phyloP scores from a whole-genome alignment of 129 eudicot genomes.

The Deinandra increscens region DNA sequence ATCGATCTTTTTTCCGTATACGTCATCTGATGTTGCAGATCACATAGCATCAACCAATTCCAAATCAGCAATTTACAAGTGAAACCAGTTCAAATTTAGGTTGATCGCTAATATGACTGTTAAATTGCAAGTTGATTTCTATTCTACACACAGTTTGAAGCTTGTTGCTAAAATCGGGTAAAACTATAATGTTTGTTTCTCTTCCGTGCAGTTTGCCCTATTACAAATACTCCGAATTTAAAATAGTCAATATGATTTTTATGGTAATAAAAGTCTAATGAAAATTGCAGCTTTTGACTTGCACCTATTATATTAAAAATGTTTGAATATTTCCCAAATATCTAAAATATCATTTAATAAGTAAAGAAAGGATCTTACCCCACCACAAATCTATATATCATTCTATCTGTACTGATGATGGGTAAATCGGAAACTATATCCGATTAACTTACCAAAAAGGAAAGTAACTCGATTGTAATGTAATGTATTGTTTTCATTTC shows the following conservation, averaged over 20 bases:
- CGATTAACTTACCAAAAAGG: not conserved
- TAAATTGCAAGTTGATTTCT: not conserved
- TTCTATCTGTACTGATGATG: not conserved
- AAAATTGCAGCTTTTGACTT: slow-evolving; percentile 7
- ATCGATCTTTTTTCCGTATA: no score
- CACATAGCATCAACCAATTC: not conserved
- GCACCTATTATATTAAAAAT: not conserved
- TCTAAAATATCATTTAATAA: not conserved
- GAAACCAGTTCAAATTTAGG: not conserved
- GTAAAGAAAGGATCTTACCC: not conserved
- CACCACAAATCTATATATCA: not conserved
- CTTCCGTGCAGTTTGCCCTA: not conserved
- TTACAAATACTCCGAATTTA: no score
- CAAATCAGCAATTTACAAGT: not conserved
- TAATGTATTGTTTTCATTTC: not conserved
- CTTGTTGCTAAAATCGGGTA: not conserved
- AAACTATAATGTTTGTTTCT: not conserved
- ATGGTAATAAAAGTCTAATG: not conserved
- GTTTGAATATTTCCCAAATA: not conserved
- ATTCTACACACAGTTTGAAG: not conserved
- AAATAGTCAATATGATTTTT: not conserved
- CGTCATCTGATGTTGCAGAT: not conserved
- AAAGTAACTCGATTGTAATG: not conserved
- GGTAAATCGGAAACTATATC: not conserved
- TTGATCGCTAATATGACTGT: not conserved